Conservation (phyloP, 345 rosid genomes). For the Turritis glabra region DNA sequence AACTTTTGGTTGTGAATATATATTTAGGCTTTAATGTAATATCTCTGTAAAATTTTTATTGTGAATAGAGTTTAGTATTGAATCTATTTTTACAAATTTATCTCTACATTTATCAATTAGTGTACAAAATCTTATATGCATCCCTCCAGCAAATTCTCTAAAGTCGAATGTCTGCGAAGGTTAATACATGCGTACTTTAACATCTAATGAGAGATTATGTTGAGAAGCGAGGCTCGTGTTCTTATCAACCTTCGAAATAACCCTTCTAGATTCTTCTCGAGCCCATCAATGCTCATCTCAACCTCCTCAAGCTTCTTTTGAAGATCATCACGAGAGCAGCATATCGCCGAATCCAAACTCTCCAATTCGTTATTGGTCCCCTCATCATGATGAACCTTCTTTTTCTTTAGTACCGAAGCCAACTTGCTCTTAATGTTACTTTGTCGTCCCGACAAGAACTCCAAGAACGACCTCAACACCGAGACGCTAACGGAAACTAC, state of each 20-base stretch:
- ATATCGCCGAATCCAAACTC: constrained; percentile 42
- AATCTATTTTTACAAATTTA: background rate
- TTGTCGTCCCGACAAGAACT: constrained; percentile 44
- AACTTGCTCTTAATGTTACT: constrained; percentile 47
- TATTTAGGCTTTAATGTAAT: no score
- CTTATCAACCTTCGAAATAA: constrained; percentile 59
- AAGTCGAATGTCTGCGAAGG: constrained; percentile 2
- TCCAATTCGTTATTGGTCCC: constrained; percentile 49
- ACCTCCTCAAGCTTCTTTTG: constrained; percentile 47
- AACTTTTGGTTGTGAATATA: background rate
- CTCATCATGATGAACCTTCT: constrained; percentile 39
- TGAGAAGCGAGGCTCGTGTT: constrained; percentile 65
- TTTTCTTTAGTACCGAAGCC: constrained; percentile 48
- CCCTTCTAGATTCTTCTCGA: constrained; percentile 58
- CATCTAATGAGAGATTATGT: constrained; percentile 56
- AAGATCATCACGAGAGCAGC: constrained; percentile 22
- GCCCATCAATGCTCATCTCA: constrained; percentile 46
- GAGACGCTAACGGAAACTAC: constrained; percentile 39
- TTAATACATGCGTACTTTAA: background rate
- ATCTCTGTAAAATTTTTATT: background rate
- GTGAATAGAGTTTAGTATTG: background rate
- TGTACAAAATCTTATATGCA: constrained; percentile 3
- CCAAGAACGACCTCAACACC: constrained; percentile 52
- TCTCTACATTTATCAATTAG: background rate
- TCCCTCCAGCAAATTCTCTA: constrained; percentile 15